Evolutionary conservation across 2,329 filamentous ascomycete species (phyloP).

Genomic region (Alternaria postmessia): DNA sequence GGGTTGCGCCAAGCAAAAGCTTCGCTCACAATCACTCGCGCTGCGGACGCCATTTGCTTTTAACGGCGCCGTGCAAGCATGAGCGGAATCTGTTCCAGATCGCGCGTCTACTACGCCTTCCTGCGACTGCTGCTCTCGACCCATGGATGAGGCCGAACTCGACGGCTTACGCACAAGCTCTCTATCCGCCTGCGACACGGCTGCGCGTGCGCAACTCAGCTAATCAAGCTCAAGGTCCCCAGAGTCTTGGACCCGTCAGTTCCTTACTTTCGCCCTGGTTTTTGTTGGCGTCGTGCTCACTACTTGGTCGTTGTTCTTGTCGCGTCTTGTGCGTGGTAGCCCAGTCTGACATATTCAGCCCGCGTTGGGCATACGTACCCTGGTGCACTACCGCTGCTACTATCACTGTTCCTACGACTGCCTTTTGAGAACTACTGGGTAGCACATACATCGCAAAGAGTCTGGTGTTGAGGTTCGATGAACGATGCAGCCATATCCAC

Average conservation of each 20-base stretch:
- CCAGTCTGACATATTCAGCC: constrained; percentile 12
- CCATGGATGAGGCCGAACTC: constrained; percentile 22
- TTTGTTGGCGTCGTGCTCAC: constrained; percentile 1
- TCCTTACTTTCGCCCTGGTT: background rate
- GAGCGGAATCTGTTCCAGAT: constrained; percentile 25
- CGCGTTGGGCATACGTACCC: constrained; percentile 6
- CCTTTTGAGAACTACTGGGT: background rate
- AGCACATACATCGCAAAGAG: background rate
- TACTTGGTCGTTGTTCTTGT: constrained; percentile 3
- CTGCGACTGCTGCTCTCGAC: constrained; percentile 18
- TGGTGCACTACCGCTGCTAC: background rate
- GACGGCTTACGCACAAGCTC: constrained; percentile 21
- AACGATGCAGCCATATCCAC: constrained; percentile 35
- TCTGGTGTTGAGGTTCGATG: constrained; percentile 10
- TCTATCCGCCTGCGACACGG: constrained; percentile 19
- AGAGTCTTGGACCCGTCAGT: constrained; percentile 1
- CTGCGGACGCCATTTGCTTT: constrained; percentile 22
- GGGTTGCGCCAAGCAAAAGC: constrained; percentile 24
- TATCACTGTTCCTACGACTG: background rate
- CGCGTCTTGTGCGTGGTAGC: constrained; percentile 1
- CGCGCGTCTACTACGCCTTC: constrained; percentile 26
- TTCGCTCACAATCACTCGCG: constrained; percentile 13
- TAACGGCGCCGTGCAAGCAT: constrained; percentile 26
- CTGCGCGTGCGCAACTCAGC: constrained; percentile 13
- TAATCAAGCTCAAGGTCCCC: constrained; percentile 20